Evolutionary conservation across 1,284 basidiomycete species (phyloP).

Genomic region (Paramarasmius palmivorus): DNA sequence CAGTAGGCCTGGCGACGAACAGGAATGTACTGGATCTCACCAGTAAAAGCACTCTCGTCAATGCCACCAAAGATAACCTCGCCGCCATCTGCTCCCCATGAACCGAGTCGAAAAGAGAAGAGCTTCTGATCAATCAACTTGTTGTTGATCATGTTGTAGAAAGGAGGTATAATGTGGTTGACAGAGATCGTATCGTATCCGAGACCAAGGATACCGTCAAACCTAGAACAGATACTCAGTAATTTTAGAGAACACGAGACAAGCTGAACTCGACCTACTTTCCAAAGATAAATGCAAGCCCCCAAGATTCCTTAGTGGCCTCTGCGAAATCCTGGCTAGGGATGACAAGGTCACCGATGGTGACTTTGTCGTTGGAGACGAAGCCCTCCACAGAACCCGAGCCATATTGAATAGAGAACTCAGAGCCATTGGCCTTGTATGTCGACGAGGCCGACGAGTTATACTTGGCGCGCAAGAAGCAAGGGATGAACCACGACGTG

Average conservation of each 20-base stretch:
- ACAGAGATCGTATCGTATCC: slow-evolving; percentile 97
- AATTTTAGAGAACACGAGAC: slow-evolving; percentile 4
- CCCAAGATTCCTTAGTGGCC: slow-evolving; percentile 95
- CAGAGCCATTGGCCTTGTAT: slow-evolving; percentile 90
- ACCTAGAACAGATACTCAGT: slow-evolving; percentile 55
- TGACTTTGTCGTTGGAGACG: slow-evolving; percentile 84
- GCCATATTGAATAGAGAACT: slow-evolving; percentile 94
- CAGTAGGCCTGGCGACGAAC: slow-evolving; percentile 97
- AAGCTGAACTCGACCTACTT: slow-evolving; percentile 60
- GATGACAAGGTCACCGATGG: slow-evolving; percentile 85
- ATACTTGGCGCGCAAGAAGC: slow-evolving; percentile 97
- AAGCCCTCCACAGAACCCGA: slow-evolving; percentile 97
- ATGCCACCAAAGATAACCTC: slow-evolving; percentile 95
- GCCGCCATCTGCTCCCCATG: slow-evolving; percentile 87
- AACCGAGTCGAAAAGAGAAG: slow-evolving; percentile 94
- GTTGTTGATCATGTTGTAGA: slow-evolving; percentile 93
- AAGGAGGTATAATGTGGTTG: slow-evolving; percentile 91
- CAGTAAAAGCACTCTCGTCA: slow-evolving; percentile 78
- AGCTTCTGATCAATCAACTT: slow-evolving; percentile 83
- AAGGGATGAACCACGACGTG: slow-evolving; percentile 93
- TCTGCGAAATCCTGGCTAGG: slow-evolving; percentile 91
- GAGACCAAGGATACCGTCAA: slow-evolving; percentile 95
- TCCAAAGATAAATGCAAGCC: slow-evolving; percentile 96
- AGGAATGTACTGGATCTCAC: slow-evolving; percentile 87
- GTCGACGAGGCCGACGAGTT: slow-evolving; percentile 83